A percentile compares a stretch with the other conserved stretches of the same genome.
These are phyloP conservation scores for Agrocybe chaxingu DNA, from an alignment of 768 basidiomycete species.

Conservation along the genomic window DNA sequence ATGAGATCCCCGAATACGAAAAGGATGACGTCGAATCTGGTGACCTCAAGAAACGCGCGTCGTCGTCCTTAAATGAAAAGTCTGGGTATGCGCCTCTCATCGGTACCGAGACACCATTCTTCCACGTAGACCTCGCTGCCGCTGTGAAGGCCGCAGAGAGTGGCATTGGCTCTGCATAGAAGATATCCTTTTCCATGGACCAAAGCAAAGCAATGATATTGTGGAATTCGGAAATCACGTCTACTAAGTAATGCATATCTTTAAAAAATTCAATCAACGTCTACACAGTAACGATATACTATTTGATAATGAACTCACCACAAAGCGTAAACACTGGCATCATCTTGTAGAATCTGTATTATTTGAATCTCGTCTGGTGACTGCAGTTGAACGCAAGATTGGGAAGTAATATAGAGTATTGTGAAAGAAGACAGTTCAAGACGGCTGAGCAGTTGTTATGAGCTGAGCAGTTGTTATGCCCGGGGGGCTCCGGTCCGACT, in stretches of 20 bases:
- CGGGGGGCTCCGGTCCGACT: not conserved
- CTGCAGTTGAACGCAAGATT: too few species aligned
- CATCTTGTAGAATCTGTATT: too few species aligned
- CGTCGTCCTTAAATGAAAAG: slow-evolving; percentile 5
- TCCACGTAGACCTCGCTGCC: slow-evolving; percentile 82
- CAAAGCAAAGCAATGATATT: too few species aligned
- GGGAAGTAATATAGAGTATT: too few species aligned
- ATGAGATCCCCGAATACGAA: slow-evolving; percentile 21
- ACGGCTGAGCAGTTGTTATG: not conserved
- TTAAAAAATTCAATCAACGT: too few species aligned
- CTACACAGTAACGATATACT: too few species aligned
- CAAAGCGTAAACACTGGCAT: too few species aligned
- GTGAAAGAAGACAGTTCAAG: too few species aligned
- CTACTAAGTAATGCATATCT: too few species aligned
- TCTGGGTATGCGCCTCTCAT: slow-evolving; percentile 39
- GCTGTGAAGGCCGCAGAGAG: slow-evolving; percentile 72
- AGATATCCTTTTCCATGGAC: not conserved
- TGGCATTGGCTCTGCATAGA: slow-evolving; percentile 20
- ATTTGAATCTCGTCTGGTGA: too few species aligned
- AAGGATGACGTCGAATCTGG: slow-evolving; percentile 27
- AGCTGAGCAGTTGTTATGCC: not conserved
- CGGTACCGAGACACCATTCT: slow-evolving; percentile 68
- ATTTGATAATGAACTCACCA: too few species aligned
- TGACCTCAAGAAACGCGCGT: slow-evolving; percentile 28
- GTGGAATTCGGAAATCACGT: too few species aligned